A percentile compares a stretch with the other conserved stretches of the same genome.
phyloP scores from a whole-genome alignment of 257 asterid species.

The Nicotiana knightiana region DNA sequence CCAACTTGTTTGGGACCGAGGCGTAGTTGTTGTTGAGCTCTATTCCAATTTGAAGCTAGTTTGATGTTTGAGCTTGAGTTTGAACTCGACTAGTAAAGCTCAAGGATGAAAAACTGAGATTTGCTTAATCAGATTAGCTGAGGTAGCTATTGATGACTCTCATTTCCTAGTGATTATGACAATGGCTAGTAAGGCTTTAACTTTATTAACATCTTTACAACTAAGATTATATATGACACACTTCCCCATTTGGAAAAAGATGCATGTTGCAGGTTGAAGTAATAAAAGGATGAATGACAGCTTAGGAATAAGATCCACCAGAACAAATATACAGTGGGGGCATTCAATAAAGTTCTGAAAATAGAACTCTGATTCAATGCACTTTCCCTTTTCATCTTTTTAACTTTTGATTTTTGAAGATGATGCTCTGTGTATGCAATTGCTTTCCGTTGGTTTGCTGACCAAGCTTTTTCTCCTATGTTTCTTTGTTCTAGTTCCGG shows the following conservation, averaged over 20 bases:
- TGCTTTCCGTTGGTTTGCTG: not conserved
- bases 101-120: not conserved
- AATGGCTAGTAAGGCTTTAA: not conserved
- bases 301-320: not conserved
- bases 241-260: not conserved
- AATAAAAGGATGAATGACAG: not conserved
- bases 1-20: too few species aligned
- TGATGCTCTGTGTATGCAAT: constrained; percentile 1
- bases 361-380: not conserved
- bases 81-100: not conserved
- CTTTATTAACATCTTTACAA: not conserved
- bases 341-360: not conserved
- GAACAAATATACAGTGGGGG: not conserved
- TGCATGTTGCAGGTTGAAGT: not conserved
- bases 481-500: not conserved
- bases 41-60: not conserved
- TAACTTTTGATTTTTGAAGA: not conserved
- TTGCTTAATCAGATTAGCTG: not conserved
- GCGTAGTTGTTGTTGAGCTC: not conserved
- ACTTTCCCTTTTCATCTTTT: not conserved
- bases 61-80: not conserved
- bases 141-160: not conserved
- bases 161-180: not conserved
- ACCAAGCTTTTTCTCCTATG: not conserved
- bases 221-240: not conserved